Conservation (phyloP, 306 rosid genomes). For the Coriaria nepalensis region DNA sequence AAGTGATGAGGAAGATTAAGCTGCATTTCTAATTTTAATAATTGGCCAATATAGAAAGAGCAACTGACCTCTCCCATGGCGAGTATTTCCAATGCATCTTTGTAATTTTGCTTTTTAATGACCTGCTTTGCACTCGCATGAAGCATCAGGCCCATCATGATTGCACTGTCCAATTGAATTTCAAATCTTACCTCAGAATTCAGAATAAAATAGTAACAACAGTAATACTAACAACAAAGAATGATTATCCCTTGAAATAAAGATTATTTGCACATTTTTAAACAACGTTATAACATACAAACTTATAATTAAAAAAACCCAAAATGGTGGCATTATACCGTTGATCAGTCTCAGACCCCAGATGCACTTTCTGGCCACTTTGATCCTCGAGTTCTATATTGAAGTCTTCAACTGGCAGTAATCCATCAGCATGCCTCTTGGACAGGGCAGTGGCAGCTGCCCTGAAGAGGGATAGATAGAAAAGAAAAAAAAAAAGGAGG, state of each 20-base stretch:
- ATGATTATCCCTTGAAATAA: not conserved
- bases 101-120: constrained; percentile 36
- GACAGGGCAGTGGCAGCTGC: constrained; percentile 60
- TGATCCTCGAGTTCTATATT: constrained; percentile 82
- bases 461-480: constrained; percentile 31
- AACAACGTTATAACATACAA: not conserved
- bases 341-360: constrained; percentile 74
- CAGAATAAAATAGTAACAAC: not conserved
- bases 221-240: too few species aligned
- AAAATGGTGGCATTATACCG: constrained; percentile 28
- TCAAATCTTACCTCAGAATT: constrained; percentile 15
- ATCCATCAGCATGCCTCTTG: constrained; percentile 63
- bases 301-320: not conserved
- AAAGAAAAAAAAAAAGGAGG: constrained; percentile 14
- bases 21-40: not conserved
- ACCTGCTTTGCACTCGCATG: constrained; percentile 70
- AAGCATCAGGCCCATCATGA: constrained; percentile 95
- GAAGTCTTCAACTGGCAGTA: constrained; percentile 67
- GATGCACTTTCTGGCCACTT: constrained; percentile 60
- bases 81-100: constrained; percentile 82
- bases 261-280: constrained; percentile 6
- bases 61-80: constrained; percentile 74
- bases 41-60: not conserved
- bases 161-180: constrained; percentile 48
- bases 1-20: too few species aligned